phyloP scores from a whole-genome alignment of 202 grass and related monocot genomes.

The Musa balbisiana region DNA sequence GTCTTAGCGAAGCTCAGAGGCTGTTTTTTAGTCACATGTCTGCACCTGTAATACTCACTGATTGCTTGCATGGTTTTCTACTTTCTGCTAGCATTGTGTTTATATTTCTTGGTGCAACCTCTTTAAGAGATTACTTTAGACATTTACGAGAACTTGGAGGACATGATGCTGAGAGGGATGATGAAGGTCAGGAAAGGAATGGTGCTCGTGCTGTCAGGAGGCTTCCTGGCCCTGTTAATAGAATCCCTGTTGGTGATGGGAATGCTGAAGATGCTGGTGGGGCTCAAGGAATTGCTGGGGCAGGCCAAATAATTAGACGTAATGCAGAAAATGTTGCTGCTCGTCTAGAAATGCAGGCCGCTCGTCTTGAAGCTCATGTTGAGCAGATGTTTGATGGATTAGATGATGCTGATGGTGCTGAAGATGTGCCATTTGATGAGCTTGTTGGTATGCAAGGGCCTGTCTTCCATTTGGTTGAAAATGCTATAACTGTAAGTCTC shows the following conservation, averaged over 20 bases:
- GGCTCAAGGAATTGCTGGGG: slow-evolving; percentile 67
- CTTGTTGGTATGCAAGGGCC: slow-evolving; percentile 92
- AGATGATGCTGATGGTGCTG: slow-evolving; percentile 96
- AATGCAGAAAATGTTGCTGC: slow-evolving; percentile 99
- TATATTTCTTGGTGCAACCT: slow-evolving; percentile 97
- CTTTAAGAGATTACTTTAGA: slow-evolving; percentile 92
- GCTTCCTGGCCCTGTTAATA: slow-evolving; percentile 63
- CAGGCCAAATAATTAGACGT: slow-evolving; percentile 77
- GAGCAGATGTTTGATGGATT: slow-evolving; percentile 98
- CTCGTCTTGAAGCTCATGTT: slow-evolving; percentile 85
- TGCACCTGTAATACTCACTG: slow-evolving; percentile 80
- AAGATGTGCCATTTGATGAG: slow-evolving; percentile 93
- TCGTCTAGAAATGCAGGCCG: slow-evolving; percentile 48
- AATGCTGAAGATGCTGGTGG: slow-evolving; percentile 66
- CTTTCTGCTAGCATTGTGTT: slow-evolving; percentile 96
- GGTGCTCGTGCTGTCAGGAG: slow-evolving; percentile 93
- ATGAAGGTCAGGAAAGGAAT: slow-evolving; percentile 69
- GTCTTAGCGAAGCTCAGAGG: slow-evolving; percentile 79
- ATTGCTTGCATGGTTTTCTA: slow-evolving; percentile 93
- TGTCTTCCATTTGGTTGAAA: slow-evolving; percentile 95
- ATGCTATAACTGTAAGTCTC: slow-evolving; percentile 47
- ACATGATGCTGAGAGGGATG: slow-evolving; percentile 54
- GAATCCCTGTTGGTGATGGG: slow-evolving; percentile 52
- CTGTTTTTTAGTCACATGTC: slow-evolving; percentile 88
- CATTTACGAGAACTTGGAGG: slow-evolving; percentile 88